Base-by-base conservation (phyloP, 371 early-diverging fungal species). In the Syncephalastrum contaminatum region DNA sequence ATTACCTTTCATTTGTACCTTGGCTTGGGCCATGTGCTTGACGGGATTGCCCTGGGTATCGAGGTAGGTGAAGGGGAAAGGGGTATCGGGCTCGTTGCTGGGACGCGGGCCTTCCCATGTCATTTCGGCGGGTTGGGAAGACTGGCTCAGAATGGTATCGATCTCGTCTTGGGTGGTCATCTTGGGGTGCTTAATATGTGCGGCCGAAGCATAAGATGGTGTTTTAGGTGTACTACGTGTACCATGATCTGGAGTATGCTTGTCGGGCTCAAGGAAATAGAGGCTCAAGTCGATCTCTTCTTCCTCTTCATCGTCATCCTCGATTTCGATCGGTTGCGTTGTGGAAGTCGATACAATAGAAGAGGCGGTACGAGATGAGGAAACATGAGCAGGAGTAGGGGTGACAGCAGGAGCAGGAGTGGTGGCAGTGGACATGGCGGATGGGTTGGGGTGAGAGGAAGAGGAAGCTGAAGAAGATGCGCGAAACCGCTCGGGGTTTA, bases 51-150 rank as follows among this genome's bases (percentile, higher is more conserved):
- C 47, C 0, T 52, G 43, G 21, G 49, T 41, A 47, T 71, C 59
- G 1, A 79, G 40, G 56, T 66, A 79, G 3, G 73, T 69, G 25
- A 66, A 79, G n/a, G 21, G 27, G 48, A 46, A 43, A 30, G 36
- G 36, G 36, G 36, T 30, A 30, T 30, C 36, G 36, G 36, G 36
- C 36, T 30, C 36, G 10, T 30, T 30, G 36, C 36, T 5, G 36
- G 36, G 36, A 0, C 10, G 36, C 10, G 36, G 36, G 36, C 36
- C 36, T 30, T 30, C 36, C 36, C 36, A 30, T 6, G 10, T 8
- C 36, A 30, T 30, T 3, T 30, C 36, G 12, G 36, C 36, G 36
- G 45, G 45, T 14, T 21, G 45, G 16, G 45, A 44, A 0, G 45
- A 44, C 12, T 16, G 16, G 45, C 45, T 44, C 15, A 19, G 7